Evolutionary conservation across 2,329 filamentous ascomycete genomes (phyloP).

Genomic region (Malbranchea cinnamomea): DNA sequence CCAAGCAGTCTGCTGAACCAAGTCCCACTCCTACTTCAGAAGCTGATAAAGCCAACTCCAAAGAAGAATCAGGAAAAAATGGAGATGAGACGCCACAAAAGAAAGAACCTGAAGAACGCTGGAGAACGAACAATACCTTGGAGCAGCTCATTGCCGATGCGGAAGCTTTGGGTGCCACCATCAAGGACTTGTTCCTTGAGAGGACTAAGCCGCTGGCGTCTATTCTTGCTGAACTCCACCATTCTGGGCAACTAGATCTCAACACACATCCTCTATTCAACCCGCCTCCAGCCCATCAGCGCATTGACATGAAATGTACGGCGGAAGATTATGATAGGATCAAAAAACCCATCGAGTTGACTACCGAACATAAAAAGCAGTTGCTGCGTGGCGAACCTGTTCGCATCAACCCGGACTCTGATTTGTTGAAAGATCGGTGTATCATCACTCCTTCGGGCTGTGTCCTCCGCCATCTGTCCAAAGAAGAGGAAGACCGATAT

Average conservation of each 20-base stretch:
- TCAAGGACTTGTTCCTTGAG: conserved; percentile 28
- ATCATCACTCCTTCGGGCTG: conserved; percentile 32
- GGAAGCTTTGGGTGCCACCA: conserved; percentile 18
- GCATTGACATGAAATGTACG: conserved; percentile 28
- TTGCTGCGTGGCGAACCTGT: conserved; percentile 28
- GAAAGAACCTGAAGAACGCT: conserved; percentile 16
- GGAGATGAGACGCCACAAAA: conserved; percentile 2
- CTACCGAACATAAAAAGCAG: conserved; percentile 27
- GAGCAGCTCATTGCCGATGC: conserved; percentile 26
- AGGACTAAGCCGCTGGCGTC: conserved; percentile 23
- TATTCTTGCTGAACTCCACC: conserved; percentile 25
- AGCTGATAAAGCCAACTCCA: conserved; percentile 13
- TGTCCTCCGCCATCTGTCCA: conserved; percentile 29
- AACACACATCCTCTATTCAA: conserved; percentile 27
- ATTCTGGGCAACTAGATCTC: conserved; percentile 21
- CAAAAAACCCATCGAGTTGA: conserved; percentile 25
- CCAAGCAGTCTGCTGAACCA: conserved; percentile 9
- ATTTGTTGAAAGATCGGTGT: conserved; percentile 26
- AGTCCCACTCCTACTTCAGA: conserved; percentile 3
- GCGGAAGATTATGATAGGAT: conserved; percentile 26
- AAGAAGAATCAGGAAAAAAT: conserved; percentile 10
- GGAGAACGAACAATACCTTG: conserved; percentile 26
- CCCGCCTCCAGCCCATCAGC: conserved; percentile 25
- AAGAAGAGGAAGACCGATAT: conserved; percentile 32
- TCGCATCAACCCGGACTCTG: conserved; percentile 21